Conservation (phyloP, 176 grass and related monocot species). For the Neostapfia colusana region DNA sequence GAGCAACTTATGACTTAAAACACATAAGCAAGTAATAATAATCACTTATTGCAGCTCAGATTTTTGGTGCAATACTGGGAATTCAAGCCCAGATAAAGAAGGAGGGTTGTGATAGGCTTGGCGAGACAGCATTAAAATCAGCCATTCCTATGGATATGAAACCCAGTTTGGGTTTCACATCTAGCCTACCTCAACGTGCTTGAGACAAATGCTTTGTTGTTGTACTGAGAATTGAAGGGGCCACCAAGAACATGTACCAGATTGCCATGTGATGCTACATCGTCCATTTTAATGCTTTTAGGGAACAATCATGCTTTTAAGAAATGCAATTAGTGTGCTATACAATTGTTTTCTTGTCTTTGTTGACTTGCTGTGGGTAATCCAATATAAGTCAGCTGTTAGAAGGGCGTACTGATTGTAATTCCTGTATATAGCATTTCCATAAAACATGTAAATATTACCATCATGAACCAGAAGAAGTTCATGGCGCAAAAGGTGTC, state of each 20-base stretch:
- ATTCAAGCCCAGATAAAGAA: no score
- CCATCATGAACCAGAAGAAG: neutral
- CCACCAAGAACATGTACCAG: neutral
- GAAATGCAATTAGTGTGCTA: neutral
- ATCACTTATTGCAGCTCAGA: neutral
- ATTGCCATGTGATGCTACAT: neutral
- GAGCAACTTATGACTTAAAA: neutral
- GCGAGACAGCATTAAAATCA: no score
- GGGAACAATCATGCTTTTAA: neutral
- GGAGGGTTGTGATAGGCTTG: no score
- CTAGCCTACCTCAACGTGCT: no score
- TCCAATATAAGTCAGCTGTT: neutral
- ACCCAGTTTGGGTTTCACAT: no score
- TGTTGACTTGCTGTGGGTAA: neutral
- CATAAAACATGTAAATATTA: neutral
- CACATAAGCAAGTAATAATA: neutral
- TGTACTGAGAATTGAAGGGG: neutral
- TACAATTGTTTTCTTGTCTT: neutral
- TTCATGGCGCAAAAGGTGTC: no score
- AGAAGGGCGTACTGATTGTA: neutral
- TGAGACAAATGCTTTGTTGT: no score
- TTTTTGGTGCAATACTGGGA: neutral
- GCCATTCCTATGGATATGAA: no score
- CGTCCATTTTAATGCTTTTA: neutral
- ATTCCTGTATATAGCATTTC: neutral